These are phyloP conservation scores for Citrus mangshanensis DNA, from an alignment of 345 rosid genomes.

Conservation along the genomic window DNA sequence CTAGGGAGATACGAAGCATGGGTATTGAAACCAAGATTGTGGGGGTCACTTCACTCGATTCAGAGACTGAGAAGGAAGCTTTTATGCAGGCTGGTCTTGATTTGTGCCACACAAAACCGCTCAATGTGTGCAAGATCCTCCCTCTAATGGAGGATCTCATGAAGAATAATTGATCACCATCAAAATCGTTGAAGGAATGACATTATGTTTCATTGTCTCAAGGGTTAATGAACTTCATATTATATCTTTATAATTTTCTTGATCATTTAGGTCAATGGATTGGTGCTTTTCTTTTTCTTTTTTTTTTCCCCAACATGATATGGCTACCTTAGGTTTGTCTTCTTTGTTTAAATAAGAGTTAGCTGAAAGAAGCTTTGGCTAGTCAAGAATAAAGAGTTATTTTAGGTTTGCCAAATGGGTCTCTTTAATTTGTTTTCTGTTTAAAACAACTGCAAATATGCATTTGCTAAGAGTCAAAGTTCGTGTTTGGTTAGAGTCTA, in stretches of 20 bases:
- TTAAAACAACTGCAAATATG: too few relatives aligned
- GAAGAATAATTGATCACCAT: neutral
- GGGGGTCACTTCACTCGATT: constrained; percentile 29
- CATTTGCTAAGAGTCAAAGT: neutral
- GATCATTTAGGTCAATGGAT: neutral
- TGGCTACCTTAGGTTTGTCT: neutral
- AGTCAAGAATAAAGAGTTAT: neutral
- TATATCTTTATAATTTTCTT: neutral
- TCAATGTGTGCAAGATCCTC: neutral
- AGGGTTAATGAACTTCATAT: neutral
- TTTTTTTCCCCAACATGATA: too few relatives aligned
- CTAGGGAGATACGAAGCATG: constrained; percentile 27
- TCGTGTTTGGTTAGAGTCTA: neutral
- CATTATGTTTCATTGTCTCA: neutral
- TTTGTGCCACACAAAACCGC: constrained; percentile 9
- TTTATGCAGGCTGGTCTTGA: constrained; percentile 37
- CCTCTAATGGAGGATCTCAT: neutral
- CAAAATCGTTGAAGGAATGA: neutral
- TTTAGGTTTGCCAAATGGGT: neutral
- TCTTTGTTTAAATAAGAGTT: neutral
- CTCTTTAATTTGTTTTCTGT: too few relatives aligned
- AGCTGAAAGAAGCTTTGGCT: neutral
- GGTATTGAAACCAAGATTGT: constrained; percentile 31
- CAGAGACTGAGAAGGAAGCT: neutral
- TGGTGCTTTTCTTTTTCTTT: neutral